These are phyloP conservation scores for Epichloe typhina DNA, from an alignment of 2,329 filamentous ascomycete species.

Conservation along the genomic window DNA sequence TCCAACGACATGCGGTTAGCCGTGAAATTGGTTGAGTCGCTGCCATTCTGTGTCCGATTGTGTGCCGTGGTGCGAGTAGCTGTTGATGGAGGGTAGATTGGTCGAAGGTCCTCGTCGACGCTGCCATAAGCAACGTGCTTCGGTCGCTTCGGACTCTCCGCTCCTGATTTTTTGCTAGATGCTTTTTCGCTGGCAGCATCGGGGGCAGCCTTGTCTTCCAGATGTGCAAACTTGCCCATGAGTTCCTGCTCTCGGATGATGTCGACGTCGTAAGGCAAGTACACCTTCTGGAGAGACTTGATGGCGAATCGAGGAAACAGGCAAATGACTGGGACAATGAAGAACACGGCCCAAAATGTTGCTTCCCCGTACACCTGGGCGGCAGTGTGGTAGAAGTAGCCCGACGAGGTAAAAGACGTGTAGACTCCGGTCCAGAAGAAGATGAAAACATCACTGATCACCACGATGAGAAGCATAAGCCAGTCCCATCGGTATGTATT, in stretches of 20 bases:
- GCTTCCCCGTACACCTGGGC: slow-evolving; percentile 67
- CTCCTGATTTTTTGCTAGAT: slow-evolving; percentile 31
- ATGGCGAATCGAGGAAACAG: slow-evolving; percentile 76
- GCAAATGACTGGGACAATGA: slow-evolving; percentile 69
- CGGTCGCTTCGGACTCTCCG: slow-evolving; percentile 43
- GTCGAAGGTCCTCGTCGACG: slow-evolving; percentile 75
- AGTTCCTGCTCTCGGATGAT: slow-evolving; percentile 88
- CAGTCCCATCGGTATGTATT: slow-evolving; percentile 98
- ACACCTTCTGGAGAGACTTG: slow-evolving; percentile 88
- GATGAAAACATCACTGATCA: slow-evolving; percentile 71
- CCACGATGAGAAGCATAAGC: slow-evolving; percentile 75
- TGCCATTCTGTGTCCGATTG: slow-evolving; percentile 78
- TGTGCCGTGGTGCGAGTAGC: slow-evolving; percentile 62
- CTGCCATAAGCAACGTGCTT: slow-evolving; percentile 47
- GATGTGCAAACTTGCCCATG: slow-evolving; percentile 67
- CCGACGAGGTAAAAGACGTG: slow-evolving; percentile 35
- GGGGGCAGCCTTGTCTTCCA: slow-evolving; percentile 27
- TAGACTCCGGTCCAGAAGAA: slow-evolving; percentile 96
- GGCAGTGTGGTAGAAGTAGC: slow-evolving; percentile 60
- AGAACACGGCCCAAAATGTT: slow-evolving; percentile 75
- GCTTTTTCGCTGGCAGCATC: slow-evolving; percentile 26
- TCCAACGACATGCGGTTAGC: slow-evolving; percentile 44
- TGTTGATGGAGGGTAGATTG: slow-evolving; percentile 87
- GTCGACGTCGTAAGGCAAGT: slow-evolving; percentile 83
- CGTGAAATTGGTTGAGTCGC: slow-evolving; percentile 87